Evolutionary conservation across 192 early-diverging fungal species (phyloP).

Genomic region (Backusella westeae): DNA sequence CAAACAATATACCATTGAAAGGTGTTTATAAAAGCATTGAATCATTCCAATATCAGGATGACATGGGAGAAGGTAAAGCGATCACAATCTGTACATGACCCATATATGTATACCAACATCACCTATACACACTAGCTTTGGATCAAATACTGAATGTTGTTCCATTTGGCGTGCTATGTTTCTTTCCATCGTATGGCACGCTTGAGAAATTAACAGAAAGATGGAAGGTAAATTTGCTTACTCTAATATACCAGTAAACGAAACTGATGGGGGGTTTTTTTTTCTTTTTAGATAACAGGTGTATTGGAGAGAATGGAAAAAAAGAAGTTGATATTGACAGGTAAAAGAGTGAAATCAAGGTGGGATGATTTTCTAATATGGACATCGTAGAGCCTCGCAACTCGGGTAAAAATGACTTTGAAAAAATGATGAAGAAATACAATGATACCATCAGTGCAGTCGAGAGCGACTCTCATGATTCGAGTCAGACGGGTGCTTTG

Average conservation of each 20-base stretch:
- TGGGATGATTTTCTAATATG: no score
- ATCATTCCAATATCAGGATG: conserved; percentile 50
- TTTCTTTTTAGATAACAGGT: conserved; percentile 14
- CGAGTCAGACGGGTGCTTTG: conserved; percentile 44
- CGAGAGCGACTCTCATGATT: neutral
- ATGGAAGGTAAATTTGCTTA: conserved; percentile 24
- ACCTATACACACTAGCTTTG: conserved; percentile 10
- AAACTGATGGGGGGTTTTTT: neutral
- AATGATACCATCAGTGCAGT: conserved; percentile 11
- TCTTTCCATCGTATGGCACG: conserved; percentile 31
- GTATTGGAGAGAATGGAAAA: conserved; percentile 12
- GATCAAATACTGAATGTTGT: conserved; percentile 29
- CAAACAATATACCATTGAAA: conserved; percentile 32
- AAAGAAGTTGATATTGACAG: conserved; percentile 8
- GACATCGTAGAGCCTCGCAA: neutral
- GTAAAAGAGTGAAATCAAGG: neutral
- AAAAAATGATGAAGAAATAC: conserved; percentile 19
- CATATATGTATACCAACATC: no score
- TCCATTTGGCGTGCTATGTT: conserved; percentile 45
- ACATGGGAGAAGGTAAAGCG: conserved; percentile 41
- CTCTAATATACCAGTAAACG: no score
- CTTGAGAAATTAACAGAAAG: conserved; percentile 29
- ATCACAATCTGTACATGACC: no score
- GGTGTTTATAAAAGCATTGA: conserved; percentile 43
- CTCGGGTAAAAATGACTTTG: conserved; percentile 13